These are phyloP conservation scores for Nigrospora osmanthi DNA, from an alignment of 2,329 filamentous ascomycete species.

Conservation along the genomic window DNA sequence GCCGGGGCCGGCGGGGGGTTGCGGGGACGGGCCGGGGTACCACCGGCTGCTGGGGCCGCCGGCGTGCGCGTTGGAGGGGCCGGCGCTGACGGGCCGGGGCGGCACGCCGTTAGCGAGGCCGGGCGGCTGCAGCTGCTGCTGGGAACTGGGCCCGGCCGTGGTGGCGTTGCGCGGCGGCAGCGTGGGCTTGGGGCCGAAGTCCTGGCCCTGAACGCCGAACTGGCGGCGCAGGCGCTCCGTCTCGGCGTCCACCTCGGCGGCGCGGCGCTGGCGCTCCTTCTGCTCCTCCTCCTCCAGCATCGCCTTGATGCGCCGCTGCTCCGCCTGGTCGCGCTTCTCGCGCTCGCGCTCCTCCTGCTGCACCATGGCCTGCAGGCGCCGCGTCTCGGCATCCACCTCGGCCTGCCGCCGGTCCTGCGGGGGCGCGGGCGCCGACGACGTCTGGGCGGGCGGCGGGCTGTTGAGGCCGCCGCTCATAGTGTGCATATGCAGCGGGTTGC, in stretches of 20 bases:
- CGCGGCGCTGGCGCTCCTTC: conserved; percentile 45
- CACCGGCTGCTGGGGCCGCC: conserved; percentile 21
- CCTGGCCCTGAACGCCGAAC: conserved; percentile 53
- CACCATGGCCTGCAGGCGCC: conserved; percentile 54
- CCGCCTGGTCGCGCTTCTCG: conserved; percentile 45
- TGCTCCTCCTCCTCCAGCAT: conserved; percentile 61
- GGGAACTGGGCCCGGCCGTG: not conserved
- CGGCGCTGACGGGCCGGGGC: conserved; percentile 39
- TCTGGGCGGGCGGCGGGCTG: conserved; percentile 31
- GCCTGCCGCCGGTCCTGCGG: conserved; percentile 23
- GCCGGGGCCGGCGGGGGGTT: conserved; percentile 36
- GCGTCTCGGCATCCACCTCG: conserved; percentile 68
- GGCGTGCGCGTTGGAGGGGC: conserved; percentile 21
- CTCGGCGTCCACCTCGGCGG: conserved; percentile 64
- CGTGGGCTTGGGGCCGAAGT: conserved; percentile 19
- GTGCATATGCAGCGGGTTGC: conserved; percentile 22
- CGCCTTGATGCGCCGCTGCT: conserved; percentile 51
- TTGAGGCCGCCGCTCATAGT: conserved; percentile 34
- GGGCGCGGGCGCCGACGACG: conserved; percentile 18
- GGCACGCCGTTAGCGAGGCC: conserved; percentile 15
- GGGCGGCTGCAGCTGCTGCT: conserved; percentile 18
- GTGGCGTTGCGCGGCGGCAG: conserved; percentile 22
- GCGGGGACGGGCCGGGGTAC: conserved; percentile 14
- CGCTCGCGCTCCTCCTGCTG: conserved; percentile 48
- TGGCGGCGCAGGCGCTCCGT: conserved; percentile 69